phyloP scores from a whole-genome alignment of 2,329 filamentous ascomycete genomes.

The Epichloe brachyelytri region DNA sequence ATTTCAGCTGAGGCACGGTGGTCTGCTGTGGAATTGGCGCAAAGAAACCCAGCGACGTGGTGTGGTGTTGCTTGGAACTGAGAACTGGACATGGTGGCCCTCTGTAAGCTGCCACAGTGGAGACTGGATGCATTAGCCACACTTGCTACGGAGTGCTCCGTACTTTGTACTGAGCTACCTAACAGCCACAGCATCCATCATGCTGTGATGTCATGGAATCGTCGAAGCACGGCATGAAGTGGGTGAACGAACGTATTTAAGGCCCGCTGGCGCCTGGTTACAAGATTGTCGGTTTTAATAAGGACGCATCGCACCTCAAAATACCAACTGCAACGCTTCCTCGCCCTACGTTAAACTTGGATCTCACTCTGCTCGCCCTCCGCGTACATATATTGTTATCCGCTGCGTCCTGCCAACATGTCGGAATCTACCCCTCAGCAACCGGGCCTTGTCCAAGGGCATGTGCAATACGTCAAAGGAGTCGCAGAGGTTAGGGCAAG shows the following conservation, averaged over 20 bases:
- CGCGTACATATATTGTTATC: no score
- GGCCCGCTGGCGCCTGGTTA: constrained; percentile 14
- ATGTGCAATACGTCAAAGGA: constrained; percentile 58
- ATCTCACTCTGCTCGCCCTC: no score
- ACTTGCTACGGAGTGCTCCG: not conserved
- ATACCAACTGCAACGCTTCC: no score
- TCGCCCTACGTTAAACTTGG: no score
- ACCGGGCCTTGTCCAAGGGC: constrained; percentile 48
- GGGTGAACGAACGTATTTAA: not conserved
- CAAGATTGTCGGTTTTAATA: not conserved
- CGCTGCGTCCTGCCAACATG: not conserved
- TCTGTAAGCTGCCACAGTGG: not conserved
- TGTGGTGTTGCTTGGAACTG: not conserved
- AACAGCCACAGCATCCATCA: not conserved
- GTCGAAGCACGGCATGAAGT: constrained; percentile 6
- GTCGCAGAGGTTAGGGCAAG: constrained; percentile 43
- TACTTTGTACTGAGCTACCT: no score
- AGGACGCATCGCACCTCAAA: not conserved
- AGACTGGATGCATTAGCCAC: not conserved
- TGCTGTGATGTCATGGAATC: constrained; percentile 5
- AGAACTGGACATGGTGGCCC: constrained; percentile 17
- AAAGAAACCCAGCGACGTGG: not conserved
- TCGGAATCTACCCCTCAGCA: constrained; percentile 18
- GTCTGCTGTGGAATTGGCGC: not conserved
- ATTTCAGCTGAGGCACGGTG: not conserved